phyloP scores from a whole-genome alignment of 164 flowering plant genomes.

The Buxus sempervirens region DNA sequence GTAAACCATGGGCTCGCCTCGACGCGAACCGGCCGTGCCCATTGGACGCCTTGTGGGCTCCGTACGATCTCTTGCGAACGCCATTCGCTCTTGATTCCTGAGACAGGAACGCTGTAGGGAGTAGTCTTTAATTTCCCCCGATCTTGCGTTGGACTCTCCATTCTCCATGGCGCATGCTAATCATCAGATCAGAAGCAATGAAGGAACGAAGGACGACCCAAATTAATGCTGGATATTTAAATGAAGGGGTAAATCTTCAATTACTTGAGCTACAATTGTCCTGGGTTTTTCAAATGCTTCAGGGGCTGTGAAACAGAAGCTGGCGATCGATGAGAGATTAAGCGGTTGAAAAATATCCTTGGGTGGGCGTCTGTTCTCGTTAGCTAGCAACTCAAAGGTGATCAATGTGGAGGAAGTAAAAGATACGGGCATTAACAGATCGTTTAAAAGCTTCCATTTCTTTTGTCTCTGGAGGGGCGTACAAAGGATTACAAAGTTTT shows the following conservation, averaged over 20 bases:
- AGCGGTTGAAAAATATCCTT: too few relatives aligned
- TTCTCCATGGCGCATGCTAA: neutral
- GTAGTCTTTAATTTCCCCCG: neutral
- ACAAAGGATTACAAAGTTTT: neutral
- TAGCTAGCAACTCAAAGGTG: too few relatives aligned
- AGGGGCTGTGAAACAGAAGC: too few relatives aligned
- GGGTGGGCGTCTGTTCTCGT: too few relatives aligned
- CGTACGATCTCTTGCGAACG: constrained; percentile 68
- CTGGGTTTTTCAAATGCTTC: too few relatives aligned
- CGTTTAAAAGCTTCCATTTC: too few relatives aligned
- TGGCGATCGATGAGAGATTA: too few relatives aligned
- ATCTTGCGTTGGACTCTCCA: neutral
- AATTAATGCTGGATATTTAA: too few relatives aligned
- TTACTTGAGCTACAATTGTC: too few relatives aligned
- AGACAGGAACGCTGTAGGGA: neutral
- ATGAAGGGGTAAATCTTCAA: too few relatives aligned
- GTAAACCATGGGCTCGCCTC: constrained; percentile 86
- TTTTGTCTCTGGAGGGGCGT: neutral
- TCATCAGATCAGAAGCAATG: neutral
- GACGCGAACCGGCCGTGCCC: constrained; percentile 81
- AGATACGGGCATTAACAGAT: too few relatives aligned
- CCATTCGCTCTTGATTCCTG: constrained; percentile 39
- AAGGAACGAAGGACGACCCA: neutral
- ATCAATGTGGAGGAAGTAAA: too few relatives aligned
- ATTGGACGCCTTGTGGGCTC: constrained; percentile 90